Evolutionary conservation across 257 asterid genomes (phyloP).

Genomic region (Ligustrum vulgare): DNA sequence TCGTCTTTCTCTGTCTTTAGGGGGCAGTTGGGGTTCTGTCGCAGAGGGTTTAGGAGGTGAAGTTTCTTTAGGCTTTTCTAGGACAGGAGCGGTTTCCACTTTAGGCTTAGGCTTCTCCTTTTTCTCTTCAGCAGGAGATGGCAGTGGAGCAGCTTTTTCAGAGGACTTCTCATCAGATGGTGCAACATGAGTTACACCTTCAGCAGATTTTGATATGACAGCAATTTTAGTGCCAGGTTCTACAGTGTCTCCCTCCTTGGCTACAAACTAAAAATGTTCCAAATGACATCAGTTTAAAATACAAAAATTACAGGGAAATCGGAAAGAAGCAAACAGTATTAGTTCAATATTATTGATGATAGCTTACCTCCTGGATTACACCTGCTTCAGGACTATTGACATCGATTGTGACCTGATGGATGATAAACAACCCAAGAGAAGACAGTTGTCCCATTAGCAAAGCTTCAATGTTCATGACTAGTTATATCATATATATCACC

Average conservation of each 20-base stretch:
- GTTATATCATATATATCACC: background rate
- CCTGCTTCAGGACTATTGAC: conserved; percentile 99
- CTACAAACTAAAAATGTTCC: conserved; percentile 52
- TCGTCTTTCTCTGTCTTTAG: conserved; percentile 94
- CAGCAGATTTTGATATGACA: conserved; percentile 84
- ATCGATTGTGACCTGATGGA: conserved; percentile 85
- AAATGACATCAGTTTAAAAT: conserved; percentile 16
- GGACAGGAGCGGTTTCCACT: conserved; percentile 50
- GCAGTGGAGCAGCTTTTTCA: conserved; percentile 54
- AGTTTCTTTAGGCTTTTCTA: conserved; percentile 54
- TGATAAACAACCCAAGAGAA: conserved; percentile 23
- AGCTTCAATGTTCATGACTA: background rate
- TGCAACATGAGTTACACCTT: conserved; percentile 80
- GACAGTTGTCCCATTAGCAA: background rate
- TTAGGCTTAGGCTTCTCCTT: conserved; percentile 52
- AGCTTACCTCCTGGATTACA: conserved; percentile 73
- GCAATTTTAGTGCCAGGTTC: conserved; percentile 94
- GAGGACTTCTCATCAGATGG: conserved; percentile 79
- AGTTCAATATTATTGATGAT: conserved; percentile 11
- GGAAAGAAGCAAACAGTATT: background rate
- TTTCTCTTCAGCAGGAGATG: conserved; percentile 57
- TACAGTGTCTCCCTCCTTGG: conserved; percentile 95
- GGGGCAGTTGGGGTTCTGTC: conserved; percentile 90
- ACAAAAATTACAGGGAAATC: conserved; percentile 9
- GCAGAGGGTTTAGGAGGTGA: conserved; percentile 68